These are phyloP conservation scores for Aspergillus luchuensis DNA, from an alignment of 2,329 filamentous ascomycete species.

Conservation along the genomic window DNA sequence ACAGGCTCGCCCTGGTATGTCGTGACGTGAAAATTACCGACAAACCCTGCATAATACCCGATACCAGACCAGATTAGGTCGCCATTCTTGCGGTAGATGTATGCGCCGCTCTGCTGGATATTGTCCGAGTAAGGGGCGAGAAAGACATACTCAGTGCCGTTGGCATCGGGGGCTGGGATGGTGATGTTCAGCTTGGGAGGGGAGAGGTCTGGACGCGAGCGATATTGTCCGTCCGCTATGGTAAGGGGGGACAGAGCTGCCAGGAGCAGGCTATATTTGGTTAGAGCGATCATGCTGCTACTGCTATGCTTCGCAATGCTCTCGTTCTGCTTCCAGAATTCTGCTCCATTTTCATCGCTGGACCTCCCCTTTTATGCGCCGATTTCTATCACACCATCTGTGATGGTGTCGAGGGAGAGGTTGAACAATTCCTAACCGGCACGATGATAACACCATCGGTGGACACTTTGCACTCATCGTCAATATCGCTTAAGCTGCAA, in stretches of 20 bases:
- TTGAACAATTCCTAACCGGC: background rate
- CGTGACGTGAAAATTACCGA: conserved; percentile 54
- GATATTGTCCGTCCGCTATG: conserved; percentile 49
- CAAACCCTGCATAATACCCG: conserved; percentile 55
- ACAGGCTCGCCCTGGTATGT: conserved; percentile 56
- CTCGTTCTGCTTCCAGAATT: too few relatives aligned
- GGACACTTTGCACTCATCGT: background rate
- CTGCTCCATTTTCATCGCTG: too few relatives aligned
- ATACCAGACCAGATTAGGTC: conserved; percentile 62
- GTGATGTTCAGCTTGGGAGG: conserved; percentile 47
- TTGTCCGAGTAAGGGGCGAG: conserved; percentile 38
- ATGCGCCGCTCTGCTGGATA: conserved; percentile 56
- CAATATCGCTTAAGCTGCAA: background rate
- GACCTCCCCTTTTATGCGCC: background rate
- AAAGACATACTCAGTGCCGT: conserved; percentile 43
- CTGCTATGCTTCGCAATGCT: background rate
- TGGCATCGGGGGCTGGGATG: conserved; percentile 37
- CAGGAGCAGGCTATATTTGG: conserved; percentile 17
- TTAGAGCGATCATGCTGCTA: background rate
- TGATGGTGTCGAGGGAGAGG: background rate
- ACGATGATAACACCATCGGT: background rate
- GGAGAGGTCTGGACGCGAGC: conserved; percentile 51
- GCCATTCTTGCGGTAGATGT: conserved; percentile 58
- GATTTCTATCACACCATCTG: background rate
- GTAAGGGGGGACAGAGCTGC: conserved; percentile 10